Evolutionary conservation across 768 basidiomycete genomes (phyloP), one percentile per base, ranked within the genome.

Genomic region (Xanthoconium stramineum): DNA sequence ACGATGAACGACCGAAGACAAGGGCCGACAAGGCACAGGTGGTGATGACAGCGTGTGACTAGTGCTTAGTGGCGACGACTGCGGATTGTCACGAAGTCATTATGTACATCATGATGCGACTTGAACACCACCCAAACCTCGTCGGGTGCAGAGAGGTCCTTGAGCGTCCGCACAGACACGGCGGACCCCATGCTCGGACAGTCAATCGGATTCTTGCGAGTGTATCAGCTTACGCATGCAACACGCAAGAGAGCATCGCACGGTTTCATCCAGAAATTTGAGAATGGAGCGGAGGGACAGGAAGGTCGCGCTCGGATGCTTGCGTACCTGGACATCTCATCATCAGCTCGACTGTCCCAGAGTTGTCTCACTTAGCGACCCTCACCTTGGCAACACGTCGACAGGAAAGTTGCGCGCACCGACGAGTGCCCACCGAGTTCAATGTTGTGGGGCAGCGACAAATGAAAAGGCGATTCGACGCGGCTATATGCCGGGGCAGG

Each of bases 61-160:
- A 24, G 24, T 24, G 24, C 24, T 2, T 24, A 24, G 24, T 4
- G 24, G 24, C 24, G 24, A 24, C 24, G 24, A 24, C 24, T 24
- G 24, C 24, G 24, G 24, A 24, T 24, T 24, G 24, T 24, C 24
- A 24, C 24, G 24, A 4, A 24, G 24, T 24, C 24, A 24, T 24
- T 24, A 24, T 24, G 4, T 57, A 86, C 85, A 75, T 86, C 83
- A 64, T 81, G 79, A 60, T 87, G 86, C 0, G 79, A 78, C 57
- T 68, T 69, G 69, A 85, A 85, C 10, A 86, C 79, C 1, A 79
- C 77, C 82, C 81, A 86, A 12, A 82, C 71, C 14, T 74, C 72
- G 46, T 78, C 73, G 47, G 60, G 62, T 5, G 65, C 45, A 47
- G 63, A 57, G 6, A 74, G 69, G 20, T 80, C 74, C 42, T 71